Evolutionary conservation across 257 asterid species (phyloP), one percentile per base, ranked within the genome.

Genomic region (Solanum pinnatisectum): DNA sequence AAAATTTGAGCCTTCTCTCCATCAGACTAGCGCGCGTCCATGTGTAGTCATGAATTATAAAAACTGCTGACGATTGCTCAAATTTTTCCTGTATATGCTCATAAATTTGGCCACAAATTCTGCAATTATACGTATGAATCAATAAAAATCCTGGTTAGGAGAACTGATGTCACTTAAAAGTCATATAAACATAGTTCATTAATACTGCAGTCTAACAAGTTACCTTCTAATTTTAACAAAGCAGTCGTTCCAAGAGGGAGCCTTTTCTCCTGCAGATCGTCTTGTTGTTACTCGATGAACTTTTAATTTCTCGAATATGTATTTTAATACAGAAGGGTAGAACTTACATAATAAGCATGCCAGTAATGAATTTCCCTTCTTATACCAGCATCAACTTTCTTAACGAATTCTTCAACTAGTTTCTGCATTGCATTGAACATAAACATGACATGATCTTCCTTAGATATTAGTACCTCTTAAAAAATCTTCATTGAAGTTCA

Each of bases 261-360:
- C 90, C 96, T 92, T 92, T 96, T 96, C 87, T 95, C 98, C 98
- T 96, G 94, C 94, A 92, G 83, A 90, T 79, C 10, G 67, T 46
- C 40, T 33, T 87, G 20, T 71, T 16, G 71, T 90, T 39, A 87
- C 32, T 82, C 77, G 67, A 84, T 83, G 15, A 67, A 46, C 42
- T 70, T 82, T 5, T 73, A 11, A 56, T 20, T 56, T 56, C 63
- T 27, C 37, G 5, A 71, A 23, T 33, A 44, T 36, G 37, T 20
- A 36, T 76, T 36, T 35, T 36, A 33, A 35, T 74, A 65, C 56
- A 39, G 87, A 74, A 90, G 22, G 72, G 68, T 2, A 56, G 18
- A 83, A 89, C 98, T 95, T 94, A 96, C 98, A 90, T 96, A 96
- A 88, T 96, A 96, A 27, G 97, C 96, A 87, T 96, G 91, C 98